Conservation (phyloP, 257 asterid genomes). For the Petunia secreta region DNA sequence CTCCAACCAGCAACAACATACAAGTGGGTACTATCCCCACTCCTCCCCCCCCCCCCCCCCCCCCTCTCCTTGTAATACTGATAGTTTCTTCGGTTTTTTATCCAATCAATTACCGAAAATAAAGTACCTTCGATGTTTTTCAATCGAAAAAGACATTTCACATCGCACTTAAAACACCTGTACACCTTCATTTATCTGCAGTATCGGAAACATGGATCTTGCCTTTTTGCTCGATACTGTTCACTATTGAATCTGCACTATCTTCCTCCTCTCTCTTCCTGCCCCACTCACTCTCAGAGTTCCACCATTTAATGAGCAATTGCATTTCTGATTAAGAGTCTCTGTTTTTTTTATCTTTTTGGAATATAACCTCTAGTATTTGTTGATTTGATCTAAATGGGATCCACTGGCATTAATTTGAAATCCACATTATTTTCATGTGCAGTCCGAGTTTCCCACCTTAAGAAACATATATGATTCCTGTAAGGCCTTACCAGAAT, state of each 20-base stretch:
- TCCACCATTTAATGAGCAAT: background rate
- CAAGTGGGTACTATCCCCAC: no score
- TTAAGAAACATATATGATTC: slow-evolving; percentile 50
- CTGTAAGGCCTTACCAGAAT: slow-evolving; percentile 58
- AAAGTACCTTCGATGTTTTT: no score
- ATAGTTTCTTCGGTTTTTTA: background rate
- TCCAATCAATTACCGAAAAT: background rate
- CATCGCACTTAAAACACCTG: background rate
- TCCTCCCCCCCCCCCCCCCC: no score
- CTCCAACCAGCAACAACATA: no score
- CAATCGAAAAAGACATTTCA: background rate
- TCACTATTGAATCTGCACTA: background rate
- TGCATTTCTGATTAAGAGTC: background rate
- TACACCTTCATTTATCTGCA: background rate
- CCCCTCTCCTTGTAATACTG: no score
- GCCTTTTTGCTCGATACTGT: background rate
- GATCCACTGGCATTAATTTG: background rate
- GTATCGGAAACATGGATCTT: background rate
- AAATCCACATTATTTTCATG: background rate
- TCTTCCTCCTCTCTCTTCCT: background rate
- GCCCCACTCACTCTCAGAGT: background rate
- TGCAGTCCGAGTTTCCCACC: slow-evolving; percentile 60
- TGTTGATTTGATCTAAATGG: background rate
- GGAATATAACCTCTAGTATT: background rate
- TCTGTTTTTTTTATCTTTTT: background rate